These are phyloP conservation scores for Chenopodium formosanum DNA, from an alignment of 148 eudicot genomes.

Conservation along the genomic window DNA sequence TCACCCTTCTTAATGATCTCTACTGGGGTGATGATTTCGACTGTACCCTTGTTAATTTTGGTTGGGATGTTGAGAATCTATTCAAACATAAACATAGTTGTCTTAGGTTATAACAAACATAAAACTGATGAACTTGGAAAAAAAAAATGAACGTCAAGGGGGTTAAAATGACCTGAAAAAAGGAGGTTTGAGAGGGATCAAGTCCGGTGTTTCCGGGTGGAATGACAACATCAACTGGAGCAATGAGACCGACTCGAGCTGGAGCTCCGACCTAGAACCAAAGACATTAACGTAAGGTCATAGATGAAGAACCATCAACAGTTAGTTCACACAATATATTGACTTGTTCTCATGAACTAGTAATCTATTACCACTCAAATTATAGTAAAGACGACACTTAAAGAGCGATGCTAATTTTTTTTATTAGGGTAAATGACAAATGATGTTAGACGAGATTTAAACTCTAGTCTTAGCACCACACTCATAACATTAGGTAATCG, in stretches of 20 bases:
- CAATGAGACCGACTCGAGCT: slow-evolving; percentile 60
- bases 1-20: slow-evolving; percentile 65
- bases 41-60: slow-evolving; percentile 70
- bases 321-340: too few relatives aligned
- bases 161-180: slow-evolving; percentile 44
- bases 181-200: slow-evolving; percentile 58
- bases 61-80: slow-evolving; percentile 59
- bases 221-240: slow-evolving; percentile 57
- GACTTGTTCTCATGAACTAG: too few relatives aligned
- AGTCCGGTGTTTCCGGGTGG: slow-evolving; percentile 69
- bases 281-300: too few relatives aligned
- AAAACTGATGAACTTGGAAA: too few relatives aligned
- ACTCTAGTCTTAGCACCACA: too few relatives aligned
- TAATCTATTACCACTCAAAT: too few relatives aligned
- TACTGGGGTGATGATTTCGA: slow-evolving; percentile 55
- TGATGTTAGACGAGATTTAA: too few relatives aligned
- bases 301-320: too few relatives aligned
- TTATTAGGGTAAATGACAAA: too few relatives aligned
- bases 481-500: too few relatives aligned
- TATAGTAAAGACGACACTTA: too few relatives aligned
- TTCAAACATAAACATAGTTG: neutral
- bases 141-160: neutral
- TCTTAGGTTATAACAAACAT: neutral
- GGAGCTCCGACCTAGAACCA: slow-evolving; percentile 56
- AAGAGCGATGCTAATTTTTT: too few relatives aligned